Conservation (phyloP, 2,329 filamentous ascomycete species). For the Mycosphaerella sp. region DNA sequence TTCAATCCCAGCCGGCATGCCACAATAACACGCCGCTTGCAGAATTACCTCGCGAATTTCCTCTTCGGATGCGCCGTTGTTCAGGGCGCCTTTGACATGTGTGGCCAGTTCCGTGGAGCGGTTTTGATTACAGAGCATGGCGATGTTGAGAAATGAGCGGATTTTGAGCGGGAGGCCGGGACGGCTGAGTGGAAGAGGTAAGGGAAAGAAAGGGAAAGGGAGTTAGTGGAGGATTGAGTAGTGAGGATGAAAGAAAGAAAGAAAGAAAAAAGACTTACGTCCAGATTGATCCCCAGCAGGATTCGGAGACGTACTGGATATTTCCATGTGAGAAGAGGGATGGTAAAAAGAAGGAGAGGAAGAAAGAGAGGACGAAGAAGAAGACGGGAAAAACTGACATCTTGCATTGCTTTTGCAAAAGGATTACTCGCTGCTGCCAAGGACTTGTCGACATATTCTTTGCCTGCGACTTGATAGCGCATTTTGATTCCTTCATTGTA, state of each 20-base stretch:
- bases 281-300: slow-evolving; percentile 60
- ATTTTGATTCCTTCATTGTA: slow-evolving; percentile 57
- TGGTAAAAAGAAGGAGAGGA: neutral
- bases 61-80: slow-evolving; percentile 55
- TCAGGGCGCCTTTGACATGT: slow-evolving; percentile 57
- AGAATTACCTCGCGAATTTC: slow-evolving; percentile 57
- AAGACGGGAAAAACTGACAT: slow-evolving; percentile 39
- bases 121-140: slow-evolving; percentile 58
- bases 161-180: slow-evolving; percentile 57
- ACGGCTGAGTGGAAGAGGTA: slow-evolving; percentile 28
- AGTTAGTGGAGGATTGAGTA: no score
- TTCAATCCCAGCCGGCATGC: slow-evolving; percentile 50
- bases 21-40: slow-evolving; percentile 48
- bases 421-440: slow-evolving; percentile 51
- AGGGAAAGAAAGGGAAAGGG: no score
- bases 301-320: slow-evolving; percentile 50
- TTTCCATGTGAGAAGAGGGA: neutral
- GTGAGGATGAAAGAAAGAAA: no score
- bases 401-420: slow-evolving; percentile 56
- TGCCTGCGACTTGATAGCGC: slow-evolving; percentile 55
- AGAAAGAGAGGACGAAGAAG: no score
- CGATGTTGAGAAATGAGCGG: slow-evolving; percentile 57
- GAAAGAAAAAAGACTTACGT: slow-evolving; percentile 27
- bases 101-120: slow-evolving; percentile 53
- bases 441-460: slow-evolving; percentile 54